These are phyloP conservation scores for Sporisorium scitamineum DNA, from an alignment of 1,284 basidiomycete species.

Conservation along the genomic window DNA sequence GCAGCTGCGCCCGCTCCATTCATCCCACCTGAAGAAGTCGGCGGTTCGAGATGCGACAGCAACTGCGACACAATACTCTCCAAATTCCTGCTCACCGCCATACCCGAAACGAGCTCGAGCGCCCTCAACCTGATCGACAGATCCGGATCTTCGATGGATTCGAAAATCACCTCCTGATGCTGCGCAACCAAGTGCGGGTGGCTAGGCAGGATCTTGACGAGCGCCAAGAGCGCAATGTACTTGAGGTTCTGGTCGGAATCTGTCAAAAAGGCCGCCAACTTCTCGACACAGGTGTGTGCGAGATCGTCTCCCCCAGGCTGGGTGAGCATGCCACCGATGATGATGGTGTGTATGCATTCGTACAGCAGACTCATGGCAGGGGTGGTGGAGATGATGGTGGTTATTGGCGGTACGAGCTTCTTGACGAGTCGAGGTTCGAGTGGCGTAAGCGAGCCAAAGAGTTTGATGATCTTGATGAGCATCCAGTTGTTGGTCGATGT, in stretches of 20 bases:
- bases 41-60: conserved; percentile 82
- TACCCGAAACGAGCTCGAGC: conserved; percentile 89
- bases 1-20: conserved; percentile 70
- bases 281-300: conserved; percentile 89
- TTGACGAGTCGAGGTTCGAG: conserved; percentile 91
- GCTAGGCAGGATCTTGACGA: conserved; percentile 94
- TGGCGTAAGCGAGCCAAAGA: conserved; percentile 74
- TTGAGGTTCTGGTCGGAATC: conserved; percentile 94
- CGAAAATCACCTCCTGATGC: conserved; percentile 90
- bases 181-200: conserved; percentile 90
- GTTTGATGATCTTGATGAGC: conserved; percentile 98
- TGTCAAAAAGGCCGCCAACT: conserved; percentile 89
- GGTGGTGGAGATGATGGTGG: conserved; percentile 93
- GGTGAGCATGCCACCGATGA: conserved; percentile 91
- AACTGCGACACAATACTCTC: conserved; percentile 89
- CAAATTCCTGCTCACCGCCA: conserved; percentile 85
- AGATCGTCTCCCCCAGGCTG: conserved; percentile 74
- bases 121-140: conserved; percentile 95
- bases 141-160: conserved; percentile 91
- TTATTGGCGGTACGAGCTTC: conserved; percentile 92
- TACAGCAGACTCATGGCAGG: conserved; percentile 95
- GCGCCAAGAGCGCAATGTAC: conserved; percentile 93
- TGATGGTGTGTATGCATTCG: conserved; percentile 98
- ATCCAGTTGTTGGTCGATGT: conserved; percentile 99
- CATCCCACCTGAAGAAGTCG: conserved; percentile 64